These are phyloP conservation scores for Turritis glabra DNA, from an alignment of 345 rosid species.

Conservation along the genomic window DNA sequence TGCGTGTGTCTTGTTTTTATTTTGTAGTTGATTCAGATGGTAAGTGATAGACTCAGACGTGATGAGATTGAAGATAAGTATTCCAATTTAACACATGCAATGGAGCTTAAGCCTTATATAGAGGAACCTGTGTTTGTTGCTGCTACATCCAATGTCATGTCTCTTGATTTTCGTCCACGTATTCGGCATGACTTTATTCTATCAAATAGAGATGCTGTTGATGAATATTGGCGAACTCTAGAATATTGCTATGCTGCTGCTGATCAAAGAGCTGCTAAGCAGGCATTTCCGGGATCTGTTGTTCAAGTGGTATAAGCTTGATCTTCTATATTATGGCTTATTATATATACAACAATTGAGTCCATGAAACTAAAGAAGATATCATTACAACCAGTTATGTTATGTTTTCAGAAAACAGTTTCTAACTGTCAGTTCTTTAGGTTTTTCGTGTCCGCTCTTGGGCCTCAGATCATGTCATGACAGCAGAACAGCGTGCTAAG, in stretches of 20 bases:
- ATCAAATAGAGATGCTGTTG: constrained; percentile 71
- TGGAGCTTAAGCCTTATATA: constrained; percentile 89
- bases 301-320: constrained; percentile 74
- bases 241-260: constrained; percentile 95
- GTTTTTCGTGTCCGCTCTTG: constrained; percentile 72
- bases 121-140: constrained; percentile 73
- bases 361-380: not conserved
- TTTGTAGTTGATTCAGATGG: constrained; percentile 76
- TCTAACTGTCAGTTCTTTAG: constrained; percentile 48
- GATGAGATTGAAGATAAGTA: constrained; percentile 49
- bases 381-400: not conserved
- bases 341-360: not conserved
- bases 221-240: constrained; percentile 90
- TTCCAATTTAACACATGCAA: constrained; percentile 65
- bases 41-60: constrained; percentile 51
- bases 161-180: constrained; percentile 89
- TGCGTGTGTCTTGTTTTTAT: constrained; percentile 15
- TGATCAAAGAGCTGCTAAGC: constrained; percentile 76
- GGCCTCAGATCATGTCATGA: constrained; percentile 73
- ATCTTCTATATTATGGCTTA: constrained; percentile 19
- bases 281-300: constrained; percentile 92
- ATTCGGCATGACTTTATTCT: constrained; percentile 85
- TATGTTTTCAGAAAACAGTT: constrained; percentile 18
- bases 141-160: constrained; percentile 50
- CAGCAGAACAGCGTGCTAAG: constrained; percentile 77